Conservation (phyloP, 352 stramenopile species). For the Blastocystis sp. region DNA sequence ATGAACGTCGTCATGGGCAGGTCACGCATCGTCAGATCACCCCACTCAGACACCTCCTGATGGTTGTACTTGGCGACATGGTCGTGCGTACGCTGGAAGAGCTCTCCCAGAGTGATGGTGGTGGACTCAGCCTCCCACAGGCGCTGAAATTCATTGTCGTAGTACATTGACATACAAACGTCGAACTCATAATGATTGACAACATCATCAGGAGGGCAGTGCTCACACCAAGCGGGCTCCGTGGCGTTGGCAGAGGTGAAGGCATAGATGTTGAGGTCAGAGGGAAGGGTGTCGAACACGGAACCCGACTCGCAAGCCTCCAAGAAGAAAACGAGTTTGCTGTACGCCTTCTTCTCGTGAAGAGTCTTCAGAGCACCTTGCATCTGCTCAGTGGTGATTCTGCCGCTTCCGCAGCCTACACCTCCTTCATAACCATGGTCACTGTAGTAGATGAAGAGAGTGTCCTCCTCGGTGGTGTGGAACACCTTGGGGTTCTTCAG, state of each 20-base stretch:
- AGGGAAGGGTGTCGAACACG: slow-evolving; percentile 9
- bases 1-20: not conserved
- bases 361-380: not conserved
- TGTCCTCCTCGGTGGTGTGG: not conserved
- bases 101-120: slow-evolving; percentile 3
- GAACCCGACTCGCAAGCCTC: slow-evolving; percentile 51
- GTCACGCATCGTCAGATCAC: slow-evolving; percentile 27
- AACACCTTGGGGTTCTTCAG: slow-evolving; percentile 40
- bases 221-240: not conserved
- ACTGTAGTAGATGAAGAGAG: slow-evolving; percentile 53
- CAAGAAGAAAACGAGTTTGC: slow-evolving; percentile 35
- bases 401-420: not conserved
- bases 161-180: slow-evolving; percentile 7
- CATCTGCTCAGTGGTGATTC: not conserved
- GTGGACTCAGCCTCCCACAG: slow-evolving; percentile 1
- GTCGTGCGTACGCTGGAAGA: not conserved
- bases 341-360: slow-evolving; percentile 19
- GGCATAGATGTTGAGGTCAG: slow-evolving; percentile 38
- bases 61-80: slow-evolving; percentile 13
- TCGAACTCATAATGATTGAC: not conserved
- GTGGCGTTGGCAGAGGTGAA: slow-evolving; percentile 15
- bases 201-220: slow-evolving; percentile 47
- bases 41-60: slow-evolving; percentile 38
- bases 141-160: slow-evolving; percentile 27
- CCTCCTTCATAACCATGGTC: slow-evolving; percentile 31